These are phyloP conservation scores for Phytopythium litorale DNA, from an alignment of 352 stramenopile genomes.

Conservation along the genomic window DNA sequence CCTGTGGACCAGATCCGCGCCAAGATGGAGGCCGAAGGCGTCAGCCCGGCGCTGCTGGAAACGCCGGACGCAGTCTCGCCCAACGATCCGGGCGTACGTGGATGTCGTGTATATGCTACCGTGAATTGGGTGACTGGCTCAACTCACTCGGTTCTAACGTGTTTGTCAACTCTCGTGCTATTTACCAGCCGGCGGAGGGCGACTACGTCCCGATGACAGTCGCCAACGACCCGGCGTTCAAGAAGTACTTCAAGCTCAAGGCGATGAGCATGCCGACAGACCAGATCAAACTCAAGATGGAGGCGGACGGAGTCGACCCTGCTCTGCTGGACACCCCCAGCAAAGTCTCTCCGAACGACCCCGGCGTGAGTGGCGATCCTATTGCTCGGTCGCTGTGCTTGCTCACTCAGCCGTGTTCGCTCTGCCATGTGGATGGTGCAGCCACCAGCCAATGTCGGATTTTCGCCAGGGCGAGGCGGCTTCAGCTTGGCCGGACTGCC, in stretches of 20 bases:
- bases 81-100: constrained; percentile 70
- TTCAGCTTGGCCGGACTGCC: constrained; percentile 5
- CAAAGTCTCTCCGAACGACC: constrained; percentile 72
- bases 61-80: constrained; percentile 65
- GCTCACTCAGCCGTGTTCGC: background rate
- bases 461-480: background rate
- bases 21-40: constrained; percentile 76
- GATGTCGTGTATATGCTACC: background rate
- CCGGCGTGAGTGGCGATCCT: constrained; percentile 44
- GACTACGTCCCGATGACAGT: constrained; percentile 70
- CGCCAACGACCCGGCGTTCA: constrained; percentile 71
- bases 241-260: constrained; percentile 88
- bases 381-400: background rate
- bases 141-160: background rate
- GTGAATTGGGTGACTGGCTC: background rate
- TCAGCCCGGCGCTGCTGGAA: constrained; percentile 58
- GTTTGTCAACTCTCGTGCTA: background rate
- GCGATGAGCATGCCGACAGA: constrained; percentile 75
- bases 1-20: constrained; percentile 71
- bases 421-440: background rate
- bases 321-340: constrained; percentile 58
- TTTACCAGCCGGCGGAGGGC: constrained; percentile 46
- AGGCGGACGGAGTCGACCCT: constrained; percentile 69
- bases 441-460: background rate
- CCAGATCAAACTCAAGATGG: constrained; percentile 87